A percentile compares a stretch with the other conserved stretches of the same genome.
Conservation (phyloP, 176 grass and related monocot species). For the Lolium multiflorum region DNA sequence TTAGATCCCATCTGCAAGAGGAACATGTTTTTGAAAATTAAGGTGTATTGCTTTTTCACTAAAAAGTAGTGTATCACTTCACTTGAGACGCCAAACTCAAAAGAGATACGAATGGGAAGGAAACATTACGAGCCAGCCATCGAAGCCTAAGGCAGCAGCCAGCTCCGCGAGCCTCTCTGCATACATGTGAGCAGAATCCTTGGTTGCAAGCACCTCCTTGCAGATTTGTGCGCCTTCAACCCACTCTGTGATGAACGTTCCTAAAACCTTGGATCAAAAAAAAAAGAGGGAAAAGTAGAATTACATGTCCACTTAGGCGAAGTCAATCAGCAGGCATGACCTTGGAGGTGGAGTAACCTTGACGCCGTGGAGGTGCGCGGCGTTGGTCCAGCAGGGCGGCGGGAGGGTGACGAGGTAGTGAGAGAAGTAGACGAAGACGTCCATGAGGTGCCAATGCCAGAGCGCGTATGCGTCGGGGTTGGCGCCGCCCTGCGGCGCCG, state of each 20-base stretch:
- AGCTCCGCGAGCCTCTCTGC: conserved; percentile 79
- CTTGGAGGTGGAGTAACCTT: conserved; percentile 57
- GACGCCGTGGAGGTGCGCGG: conserved; percentile 87
- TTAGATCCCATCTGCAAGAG: neutral
- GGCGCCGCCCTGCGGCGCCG: conserved; percentile 67
- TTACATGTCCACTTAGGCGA: neutral
- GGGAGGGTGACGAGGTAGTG: conserved; percentile 92
- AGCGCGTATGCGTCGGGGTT: conserved; percentile 78
- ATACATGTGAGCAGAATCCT: conserved; percentile 82
- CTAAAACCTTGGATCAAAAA: conserved; percentile 67
- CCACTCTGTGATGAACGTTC: conserved; percentile 86
- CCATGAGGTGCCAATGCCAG: conserved; percentile 94
- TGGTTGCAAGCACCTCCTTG: conserved; percentile 65
- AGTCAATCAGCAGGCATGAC: conserved; percentile 12
- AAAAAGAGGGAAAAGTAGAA: neutral
- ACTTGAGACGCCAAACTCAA: neutral
- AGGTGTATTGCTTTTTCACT: neutral
- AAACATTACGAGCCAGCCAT: conserved; percentile 91
- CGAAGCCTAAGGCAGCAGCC: conserved; percentile 70
- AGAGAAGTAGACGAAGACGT: conserved; percentile 97
- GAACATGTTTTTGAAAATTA: neutral
- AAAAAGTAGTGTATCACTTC: neutral
- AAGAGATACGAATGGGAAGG: neutral
- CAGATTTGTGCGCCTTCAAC: conserved; percentile 64
- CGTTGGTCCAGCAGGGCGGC: conserved; percentile 88